A percentile compares a stretch with the other conserved stretches of the same genome.
These are phyloP conservation scores for Serendipita sp. DNA, from an alignment of 768 basidiomycete genomes.

Conservation along the genomic window DNA sequence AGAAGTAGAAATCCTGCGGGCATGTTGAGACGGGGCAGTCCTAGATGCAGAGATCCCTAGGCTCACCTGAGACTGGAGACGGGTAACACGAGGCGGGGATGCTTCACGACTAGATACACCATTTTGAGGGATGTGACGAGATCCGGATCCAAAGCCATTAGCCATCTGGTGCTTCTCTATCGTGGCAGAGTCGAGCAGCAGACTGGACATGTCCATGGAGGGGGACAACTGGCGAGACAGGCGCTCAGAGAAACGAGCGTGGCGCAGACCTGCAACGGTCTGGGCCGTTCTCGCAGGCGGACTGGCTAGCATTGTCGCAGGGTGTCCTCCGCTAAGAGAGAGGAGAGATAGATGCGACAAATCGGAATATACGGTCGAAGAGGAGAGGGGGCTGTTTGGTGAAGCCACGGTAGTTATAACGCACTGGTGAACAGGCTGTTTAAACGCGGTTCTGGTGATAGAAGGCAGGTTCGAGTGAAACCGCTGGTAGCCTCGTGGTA, in stretches of 20 bases:
- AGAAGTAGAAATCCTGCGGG: background rate
- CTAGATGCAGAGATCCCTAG: background rate
- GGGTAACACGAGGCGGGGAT: background rate
- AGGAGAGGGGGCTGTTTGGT: background rate
- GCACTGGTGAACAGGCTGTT: background rate
- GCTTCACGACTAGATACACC: background rate
- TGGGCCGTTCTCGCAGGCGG: background rate
- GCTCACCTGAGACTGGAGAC: background rate
- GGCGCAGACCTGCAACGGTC: background rate
- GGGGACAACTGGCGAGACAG: background rate
- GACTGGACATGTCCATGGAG: background rate
- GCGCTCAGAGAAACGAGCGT: background rate
- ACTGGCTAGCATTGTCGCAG: background rate
- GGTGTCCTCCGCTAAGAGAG: background rate
- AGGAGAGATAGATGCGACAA: background rate
- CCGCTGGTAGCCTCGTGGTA: conserved; percentile 1
- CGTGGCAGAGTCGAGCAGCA: background rate
- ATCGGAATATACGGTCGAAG: background rate
- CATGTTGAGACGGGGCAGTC: background rate
- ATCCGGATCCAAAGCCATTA: conserved; percentile 1
- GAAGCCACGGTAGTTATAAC: background rate
- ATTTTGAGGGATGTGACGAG: background rate
- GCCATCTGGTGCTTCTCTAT: background rate
- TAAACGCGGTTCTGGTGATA: conserved; percentile 1
- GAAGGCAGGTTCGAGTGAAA: background rate